Base-by-base conservation (phyloP, 352 stramenopile genomes). In the Pythium brachiatum region DNA sequence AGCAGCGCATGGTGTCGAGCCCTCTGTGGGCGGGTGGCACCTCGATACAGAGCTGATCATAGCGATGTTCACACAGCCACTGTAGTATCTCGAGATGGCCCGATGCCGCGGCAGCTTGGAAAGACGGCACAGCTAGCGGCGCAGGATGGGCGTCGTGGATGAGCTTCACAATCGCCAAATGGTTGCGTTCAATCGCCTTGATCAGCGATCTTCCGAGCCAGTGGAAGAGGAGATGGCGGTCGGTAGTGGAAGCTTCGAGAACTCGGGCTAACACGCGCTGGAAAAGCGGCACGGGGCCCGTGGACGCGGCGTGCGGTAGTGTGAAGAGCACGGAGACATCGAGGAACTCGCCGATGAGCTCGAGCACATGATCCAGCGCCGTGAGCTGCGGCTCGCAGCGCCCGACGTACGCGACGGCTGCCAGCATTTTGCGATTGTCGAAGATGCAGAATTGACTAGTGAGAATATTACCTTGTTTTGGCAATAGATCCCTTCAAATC, bases 71-170 rank as follows among this genome's bases (percentile, higher is more conserved):
- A 18, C 29, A 48, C 9, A 66, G 8, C 50, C 50, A 66, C 31
- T 59, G 38, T 5, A 66, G 59, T 16, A 60, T 23, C 1, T 59
- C 15, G 15, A 66, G 50, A 20, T 53, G 59, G 9, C 59, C 59
- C 20, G 57, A 60, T 4, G 38, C 25, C 27, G 47, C 47, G 3
- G 47, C 47, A 13, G 25, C 47, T 23, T 36, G 15, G 25, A 54
- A 48, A 7, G 56, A 47, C 18, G 20, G 9, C 6, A 48, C 41
- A 16, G 41, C 18, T 27, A 48, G 26, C n/a, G 20, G n/a, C 26
- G 41, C 41, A 26, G 41, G 41, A 27, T 48, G 41, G n/a, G 20
- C 41, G 25, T 25, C 41, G 23, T 48, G 41, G 20, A 27, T 48
- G 20, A 48, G 41, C 41, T 48, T 27, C 41, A 48, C 41, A 27